Conservation (phyloP, 108 stramenopile genomes). For the Pseudonitzschia pungens region DNA sequence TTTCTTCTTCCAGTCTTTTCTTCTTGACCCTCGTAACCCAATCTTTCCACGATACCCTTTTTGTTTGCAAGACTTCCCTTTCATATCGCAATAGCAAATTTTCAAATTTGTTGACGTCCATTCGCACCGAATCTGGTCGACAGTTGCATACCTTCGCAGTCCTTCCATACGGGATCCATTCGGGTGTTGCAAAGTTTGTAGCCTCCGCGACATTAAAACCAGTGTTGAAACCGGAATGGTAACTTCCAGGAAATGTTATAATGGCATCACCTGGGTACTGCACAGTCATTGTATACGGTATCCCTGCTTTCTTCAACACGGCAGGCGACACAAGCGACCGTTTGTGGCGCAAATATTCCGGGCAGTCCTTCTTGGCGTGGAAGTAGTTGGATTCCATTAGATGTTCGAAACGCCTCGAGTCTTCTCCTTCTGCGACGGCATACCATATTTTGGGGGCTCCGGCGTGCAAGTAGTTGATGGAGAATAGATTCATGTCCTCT, state of each 20-base stretch:
- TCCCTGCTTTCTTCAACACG: conserved; percentile 88
- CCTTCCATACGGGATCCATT: conserved; percentile 89
- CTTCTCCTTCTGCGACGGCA: conserved; percentile 75
- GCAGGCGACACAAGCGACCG: conserved; percentile 84
- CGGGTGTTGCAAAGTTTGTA: conserved; percentile 90
- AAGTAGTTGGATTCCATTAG: conserved; percentile 76
- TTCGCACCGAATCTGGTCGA: conserved; percentile 88
- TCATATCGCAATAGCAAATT: conserved; percentile 68
- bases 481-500: conserved; percentile 98
- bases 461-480: conserved; percentile 97
- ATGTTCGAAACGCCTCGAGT: conserved; percentile 81
- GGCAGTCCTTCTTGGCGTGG: conserved; percentile 67
- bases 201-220: conserved; percentile 97
- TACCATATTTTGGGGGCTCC: conserved; percentile 99
- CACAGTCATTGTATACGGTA: conserved; percentile 85
- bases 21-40: conserved; percentile 32
- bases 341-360: conserved; percentile 96
- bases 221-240: conserved; percentile 98
- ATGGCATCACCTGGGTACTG: conserved; percentile 96
- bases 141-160: conserved; percentile 88
- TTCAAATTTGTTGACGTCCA: conserved; percentile 86
- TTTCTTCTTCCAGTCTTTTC: conserved; percentile 18
- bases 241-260: conserved; percentile 94
- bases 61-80: conserved; percentile 45
- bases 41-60: conserved; percentile 34